Conservation (phyloP, 2,329 filamentous ascomycete species). For the Cercospora sojina region DNA sequence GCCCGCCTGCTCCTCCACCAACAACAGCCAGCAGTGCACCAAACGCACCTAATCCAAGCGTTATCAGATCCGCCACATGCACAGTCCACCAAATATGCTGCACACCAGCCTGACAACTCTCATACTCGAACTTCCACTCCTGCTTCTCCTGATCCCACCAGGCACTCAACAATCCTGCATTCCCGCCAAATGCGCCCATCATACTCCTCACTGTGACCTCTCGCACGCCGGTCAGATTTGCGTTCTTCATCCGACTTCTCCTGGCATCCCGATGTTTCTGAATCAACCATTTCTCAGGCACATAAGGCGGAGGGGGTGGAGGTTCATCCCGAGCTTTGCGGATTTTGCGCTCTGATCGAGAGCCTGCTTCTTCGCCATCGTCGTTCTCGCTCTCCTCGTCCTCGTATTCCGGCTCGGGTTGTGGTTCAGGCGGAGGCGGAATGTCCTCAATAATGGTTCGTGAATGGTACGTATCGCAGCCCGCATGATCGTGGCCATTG, state of each 20-base stretch:
- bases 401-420: not conserved
- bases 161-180: constrained; percentile 79
- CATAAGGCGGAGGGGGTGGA: not conserved
- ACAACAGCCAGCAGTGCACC: constrained; percentile 12
- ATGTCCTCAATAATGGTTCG: constrained; percentile 1
- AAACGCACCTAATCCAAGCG: constrained; percentile 36
- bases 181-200: constrained; percentile 96
- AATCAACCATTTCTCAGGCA: constrained; percentile 28
- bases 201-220: constrained; percentile 95
- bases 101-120: constrained; percentile 72
- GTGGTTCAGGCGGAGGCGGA: not conserved
- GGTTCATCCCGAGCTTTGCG: not conserved
- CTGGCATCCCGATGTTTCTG: constrained; percentile 16
- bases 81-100: constrained; percentile 95
- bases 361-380: not conserved
- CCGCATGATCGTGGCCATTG: constrained; percentile 93
- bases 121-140: constrained; percentile 82
- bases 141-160: constrained; percentile 77
- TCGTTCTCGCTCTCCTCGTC: not conserved
- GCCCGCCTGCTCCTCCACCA: constrained; percentile 9
- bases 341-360: not conserved
- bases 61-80: constrained; percentile 67
- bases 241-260: constrained; percentile 11
- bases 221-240: constrained; percentile 60
- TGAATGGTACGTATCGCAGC: constrained; percentile 80